Conservation (phyloP, 2,329 filamentous ascomycete species). For the Pseudofabraea citricarpa region DNA sequence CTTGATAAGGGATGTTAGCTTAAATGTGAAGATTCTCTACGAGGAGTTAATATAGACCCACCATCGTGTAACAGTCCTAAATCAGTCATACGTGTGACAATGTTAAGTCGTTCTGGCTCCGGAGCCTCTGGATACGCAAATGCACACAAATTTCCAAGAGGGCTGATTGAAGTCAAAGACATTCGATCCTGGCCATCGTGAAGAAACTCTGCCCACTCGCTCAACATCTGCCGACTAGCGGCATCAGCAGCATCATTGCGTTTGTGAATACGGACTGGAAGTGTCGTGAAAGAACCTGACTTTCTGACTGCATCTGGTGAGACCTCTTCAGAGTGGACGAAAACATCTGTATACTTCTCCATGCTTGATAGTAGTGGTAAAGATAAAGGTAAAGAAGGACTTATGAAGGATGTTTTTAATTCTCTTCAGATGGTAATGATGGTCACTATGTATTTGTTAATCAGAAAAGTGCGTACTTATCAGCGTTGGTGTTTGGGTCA, state of each 20-base stretch:
- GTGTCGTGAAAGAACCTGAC: background rate
- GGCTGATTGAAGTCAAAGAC: background rate
- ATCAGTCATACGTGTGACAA: background rate
- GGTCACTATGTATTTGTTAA: too few relatives aligned
- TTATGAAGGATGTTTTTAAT: too few relatives aligned
- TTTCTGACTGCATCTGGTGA: background rate
- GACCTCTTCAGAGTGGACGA: too few relatives aligned
- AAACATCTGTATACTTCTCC: too few relatives aligned
- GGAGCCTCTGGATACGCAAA: background rate
- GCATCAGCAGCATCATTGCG: conserved; percentile 1
- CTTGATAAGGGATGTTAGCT: too few relatives aligned
- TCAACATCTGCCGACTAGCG: background rate
- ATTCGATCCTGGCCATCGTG: background rate
- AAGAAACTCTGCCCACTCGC: background rate
- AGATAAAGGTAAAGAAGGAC: too few relatives aligned
- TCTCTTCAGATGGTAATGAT: too few relatives aligned
- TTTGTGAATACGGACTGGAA: background rate
- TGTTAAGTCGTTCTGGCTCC: background rate
- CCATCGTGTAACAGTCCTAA: background rate
- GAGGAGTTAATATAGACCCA: too few relatives aligned
- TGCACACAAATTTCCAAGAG: background rate
- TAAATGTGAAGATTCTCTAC: too few relatives aligned
- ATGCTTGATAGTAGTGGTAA: too few relatives aligned
- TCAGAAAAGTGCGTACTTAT: too few relatives aligned
- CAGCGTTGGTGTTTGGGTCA: too few relatives aligned